Conservation (phyloP, 73 alveolate species). For the Paramecium sexaurelia region DNA sequence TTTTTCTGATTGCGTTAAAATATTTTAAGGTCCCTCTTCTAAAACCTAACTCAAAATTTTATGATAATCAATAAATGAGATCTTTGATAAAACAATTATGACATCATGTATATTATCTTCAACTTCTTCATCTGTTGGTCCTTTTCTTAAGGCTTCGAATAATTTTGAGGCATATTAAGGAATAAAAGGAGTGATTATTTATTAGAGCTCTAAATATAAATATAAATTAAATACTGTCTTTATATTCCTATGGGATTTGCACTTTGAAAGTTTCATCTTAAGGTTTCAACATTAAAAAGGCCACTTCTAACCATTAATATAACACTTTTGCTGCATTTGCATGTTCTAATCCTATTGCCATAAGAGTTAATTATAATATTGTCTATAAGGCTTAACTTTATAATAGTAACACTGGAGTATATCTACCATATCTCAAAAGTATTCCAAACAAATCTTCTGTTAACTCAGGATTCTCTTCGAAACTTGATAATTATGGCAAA, state of each 20-base stretch:
- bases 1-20: neutral
- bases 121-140: slow-evolving; percentile 43
- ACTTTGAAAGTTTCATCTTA: neutral
- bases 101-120: slow-evolving; percentile 34
- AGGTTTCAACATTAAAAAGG: neutral
- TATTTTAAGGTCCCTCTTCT: slow-evolving; percentile 47
- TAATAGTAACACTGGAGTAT: neutral
- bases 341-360: slow-evolving; percentile 37
- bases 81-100: neutral
- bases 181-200: neutral
- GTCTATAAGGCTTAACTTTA: slow-evolving; percentile 26
- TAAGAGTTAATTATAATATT: neutral
- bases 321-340: slow-evolving; percentile 22
- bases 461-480: slow-evolving; percentile 48
- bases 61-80: neutral
- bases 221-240: neutral
- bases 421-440: slow-evolving; percentile 52
- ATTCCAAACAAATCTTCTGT: slow-evolving; percentile 58
- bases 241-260: neutral
- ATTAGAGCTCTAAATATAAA: neutral
- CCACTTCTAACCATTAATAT: slow-evolving; percentile 50
- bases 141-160: slow-evolving; percentile 12
- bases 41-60: neutral
- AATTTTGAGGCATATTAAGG: neutral
- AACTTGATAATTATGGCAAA: slow-evolving; percentile 33